These are phyloP conservation scores for Hysterangium stoloniferum DNA, from an alignment of 768 basidiomycete species.

Conservation along the genomic window DNA sequence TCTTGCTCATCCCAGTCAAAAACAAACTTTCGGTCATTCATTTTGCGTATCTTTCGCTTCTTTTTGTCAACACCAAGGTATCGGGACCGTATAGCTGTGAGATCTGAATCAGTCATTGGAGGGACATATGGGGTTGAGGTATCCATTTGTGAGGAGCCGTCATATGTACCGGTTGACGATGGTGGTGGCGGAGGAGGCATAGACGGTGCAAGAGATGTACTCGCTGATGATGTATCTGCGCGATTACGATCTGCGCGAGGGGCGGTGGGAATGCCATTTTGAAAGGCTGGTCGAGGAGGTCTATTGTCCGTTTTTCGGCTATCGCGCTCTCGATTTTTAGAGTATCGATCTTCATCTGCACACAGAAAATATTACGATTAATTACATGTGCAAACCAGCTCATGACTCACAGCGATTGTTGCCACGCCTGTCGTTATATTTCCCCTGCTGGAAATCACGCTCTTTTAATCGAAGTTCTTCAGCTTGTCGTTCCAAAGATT, in stretches of 20 bases:
- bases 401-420: conserved; percentile 29
- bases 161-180: conserved; percentile 1
- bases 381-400: neutral
- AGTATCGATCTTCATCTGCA: conserved; percentile 33
- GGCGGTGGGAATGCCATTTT: conserved; percentile 69
- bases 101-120: conserved; percentile 73
- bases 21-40: conserved; percentile 95
- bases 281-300: conserved; percentile 34
- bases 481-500: conserved; percentile 68
- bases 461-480: conserved; percentile 53
- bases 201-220: conserved; percentile 29
- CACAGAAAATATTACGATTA: conserved; percentile 4
- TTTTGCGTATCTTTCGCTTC: conserved; percentile 90
- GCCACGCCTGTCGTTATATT: conserved; percentile 33
- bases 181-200: conserved; percentile 44
- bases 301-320: conserved; percentile 33
- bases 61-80: conserved; percentile 94
- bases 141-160: conserved; percentile 21
- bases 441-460: conserved; percentile 26
- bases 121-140: conserved; percentile 39
- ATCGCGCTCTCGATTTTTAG: conserved; percentile 27
- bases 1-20: conserved; percentile 99
- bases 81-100: conserved; percentile 78
- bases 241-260: conserved; percentile 65
- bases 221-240: conserved; percentile 22